Conservation (phyloP, 2,329 filamentous ascomycete genomes). For the Penicillium sp. region DNA sequence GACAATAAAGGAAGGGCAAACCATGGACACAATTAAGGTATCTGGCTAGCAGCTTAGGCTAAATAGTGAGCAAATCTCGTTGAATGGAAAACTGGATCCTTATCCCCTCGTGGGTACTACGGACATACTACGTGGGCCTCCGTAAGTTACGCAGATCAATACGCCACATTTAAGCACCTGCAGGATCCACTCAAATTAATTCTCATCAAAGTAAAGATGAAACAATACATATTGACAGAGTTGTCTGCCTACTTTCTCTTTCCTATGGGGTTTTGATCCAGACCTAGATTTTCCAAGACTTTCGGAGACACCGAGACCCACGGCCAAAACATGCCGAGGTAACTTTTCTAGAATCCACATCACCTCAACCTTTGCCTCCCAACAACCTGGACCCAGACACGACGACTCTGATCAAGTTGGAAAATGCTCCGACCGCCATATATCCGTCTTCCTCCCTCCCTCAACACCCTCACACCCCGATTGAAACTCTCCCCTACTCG, state of each 20-base stretch:
- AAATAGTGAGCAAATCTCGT: no score
- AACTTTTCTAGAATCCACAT: conserved; percentile 3
- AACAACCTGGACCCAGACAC: neutral
- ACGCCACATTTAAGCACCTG: no score
- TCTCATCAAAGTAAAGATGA: no score
- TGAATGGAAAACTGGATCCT: no score
- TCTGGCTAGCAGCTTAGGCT: no score
- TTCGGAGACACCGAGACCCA: neutral
- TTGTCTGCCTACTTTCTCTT: conserved; percentile 76
- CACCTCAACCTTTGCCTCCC: conserved; percentile 3
- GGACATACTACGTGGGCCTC: no score
- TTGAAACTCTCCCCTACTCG: conserved; percentile 15
- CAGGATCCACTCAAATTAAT: no score
- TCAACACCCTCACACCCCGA: conserved; percentile 18
- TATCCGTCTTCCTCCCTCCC: neutral
- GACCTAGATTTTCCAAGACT: neutral
- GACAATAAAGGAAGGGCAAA: no score
- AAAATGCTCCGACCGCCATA: conserved; percentile 14
- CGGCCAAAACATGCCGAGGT: conserved; percentile 2
- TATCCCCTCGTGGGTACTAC: no score
- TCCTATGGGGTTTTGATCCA: conserved; percentile 40
- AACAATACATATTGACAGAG: no score
- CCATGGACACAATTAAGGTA: no score
- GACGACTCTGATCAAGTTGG: neutral
- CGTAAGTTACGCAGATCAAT: no score